A percentile compares a stretch with the other conserved stretches of the same genome.
phyloP scores from a whole-genome alignment of 2,329 filamentous ascomycete genomes.

The Alternaria triticimaculans region DNA sequence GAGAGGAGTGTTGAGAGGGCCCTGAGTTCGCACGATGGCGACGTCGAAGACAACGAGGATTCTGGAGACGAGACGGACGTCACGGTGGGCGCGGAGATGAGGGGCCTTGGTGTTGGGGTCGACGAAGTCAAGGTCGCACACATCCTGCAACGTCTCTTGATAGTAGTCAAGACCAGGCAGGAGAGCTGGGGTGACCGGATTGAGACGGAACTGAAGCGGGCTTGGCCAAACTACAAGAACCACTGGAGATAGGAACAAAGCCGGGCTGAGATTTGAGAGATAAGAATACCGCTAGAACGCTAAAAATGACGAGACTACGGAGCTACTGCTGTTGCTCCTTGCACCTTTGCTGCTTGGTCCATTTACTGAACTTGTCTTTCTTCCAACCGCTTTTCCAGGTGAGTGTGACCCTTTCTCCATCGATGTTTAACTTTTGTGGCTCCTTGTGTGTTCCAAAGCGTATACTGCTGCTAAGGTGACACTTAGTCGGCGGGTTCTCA shows the following conservation, averaged over 20 bases:
- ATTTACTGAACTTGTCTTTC: constrained; percentile 35
- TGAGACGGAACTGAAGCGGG: background rate
- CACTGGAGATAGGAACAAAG: background rate
- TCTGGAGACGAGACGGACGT: background rate
- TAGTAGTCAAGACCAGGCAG: background rate
- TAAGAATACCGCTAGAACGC: constrained; percentile 9
- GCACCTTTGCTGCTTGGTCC: constrained; percentile 39
- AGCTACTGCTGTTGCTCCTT: constrained; percentile 20
- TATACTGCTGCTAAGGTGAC: constrained; percentile 43
- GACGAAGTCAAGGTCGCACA: background rate
- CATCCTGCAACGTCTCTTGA: background rate
- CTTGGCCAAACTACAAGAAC: background rate
- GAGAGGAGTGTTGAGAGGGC: background rate
- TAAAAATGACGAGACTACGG: background rate
- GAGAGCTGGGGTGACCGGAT: background rate
- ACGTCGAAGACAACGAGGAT: background rate
- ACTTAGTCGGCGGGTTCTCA: constrained; percentile 41
- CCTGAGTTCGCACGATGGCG: background rate
- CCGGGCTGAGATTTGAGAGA: background rate
- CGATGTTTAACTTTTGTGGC: constrained; percentile 16
- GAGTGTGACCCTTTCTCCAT: constrained; percentile 15
- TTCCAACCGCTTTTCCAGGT: constrained; percentile 43
- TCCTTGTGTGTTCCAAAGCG: constrained; percentile 29
- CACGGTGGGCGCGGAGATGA: background rate
- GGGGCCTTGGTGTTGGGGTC: background rate